Percentiles rank a stretch among this genome's conserved stretches.
These are phyloP conservation scores for Pseudoperonospora humuli DNA, from an alignment of 352 stramenopile species.

Conservation along the genomic window DNA sequence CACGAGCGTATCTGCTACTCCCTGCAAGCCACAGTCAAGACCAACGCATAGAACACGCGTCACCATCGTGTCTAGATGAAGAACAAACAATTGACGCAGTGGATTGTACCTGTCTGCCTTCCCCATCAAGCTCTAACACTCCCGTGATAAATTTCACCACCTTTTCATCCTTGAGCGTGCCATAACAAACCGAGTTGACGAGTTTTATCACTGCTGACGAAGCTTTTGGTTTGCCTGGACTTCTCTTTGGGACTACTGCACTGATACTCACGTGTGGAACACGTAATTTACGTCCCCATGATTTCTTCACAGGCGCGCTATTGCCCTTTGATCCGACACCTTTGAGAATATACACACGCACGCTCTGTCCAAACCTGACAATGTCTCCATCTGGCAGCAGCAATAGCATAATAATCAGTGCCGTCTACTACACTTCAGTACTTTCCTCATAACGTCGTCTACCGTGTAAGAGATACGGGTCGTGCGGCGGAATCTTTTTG, in stretches of 20 bases:
- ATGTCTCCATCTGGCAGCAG: slow-evolving; percentile 59
- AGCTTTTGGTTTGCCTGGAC: slow-evolving; percentile 42
- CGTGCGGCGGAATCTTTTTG: slow-evolving; percentile 81
- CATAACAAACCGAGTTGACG: slow-evolving; percentile 80
- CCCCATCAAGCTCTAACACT: slow-evolving; percentile 58
- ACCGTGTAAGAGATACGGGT: slow-evolving; percentile 76
- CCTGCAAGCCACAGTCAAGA: slow-evolving; percentile 23
- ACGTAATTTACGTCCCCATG: slow-evolving; percentile 69
- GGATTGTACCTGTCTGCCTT: slow-evolving; percentile 53
- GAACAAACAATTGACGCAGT: neutral
- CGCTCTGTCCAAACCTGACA: slow-evolving; percentile 83
- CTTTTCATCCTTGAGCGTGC: slow-evolving; percentile 64
- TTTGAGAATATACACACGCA: slow-evolving; percentile 79
- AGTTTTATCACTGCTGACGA: slow-evolving; percentile 59
- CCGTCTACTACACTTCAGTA: neutral
- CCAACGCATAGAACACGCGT: neutral
- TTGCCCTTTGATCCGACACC: slow-evolving; percentile 48
- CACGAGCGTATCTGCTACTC: slow-evolving; percentile 72
- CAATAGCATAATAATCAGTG: slow-evolving; percentile 1
- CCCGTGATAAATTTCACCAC: slow-evolving; percentile 55
- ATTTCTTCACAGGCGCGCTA: slow-evolving; percentile 74
- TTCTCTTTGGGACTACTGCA: slow-evolving; percentile 59
- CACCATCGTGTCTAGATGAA: neutral
- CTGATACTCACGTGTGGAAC: slow-evolving; percentile 68
- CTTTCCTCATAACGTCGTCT: neutral